Evolutionary conservation across 768 basidiomycete species (phyloP), one percentile per base, ranked within the genome.

Genomic region (Suillus subluteus): DNA sequence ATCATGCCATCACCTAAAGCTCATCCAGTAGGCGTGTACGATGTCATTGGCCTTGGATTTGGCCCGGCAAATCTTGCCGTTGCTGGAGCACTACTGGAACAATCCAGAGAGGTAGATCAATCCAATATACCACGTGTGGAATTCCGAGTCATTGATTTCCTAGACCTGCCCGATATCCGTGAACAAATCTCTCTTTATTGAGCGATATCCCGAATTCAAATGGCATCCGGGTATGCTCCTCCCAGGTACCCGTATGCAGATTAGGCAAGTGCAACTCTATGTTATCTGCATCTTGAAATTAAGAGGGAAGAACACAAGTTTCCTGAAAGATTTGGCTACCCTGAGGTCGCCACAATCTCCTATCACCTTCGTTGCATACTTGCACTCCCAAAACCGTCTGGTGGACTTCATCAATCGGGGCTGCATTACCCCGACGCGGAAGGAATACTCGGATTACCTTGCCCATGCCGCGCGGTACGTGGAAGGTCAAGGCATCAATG

Each of bases 221-320:
- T 87, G 86, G 86, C 86, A 87, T 71, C 84, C 84, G 30, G 84
- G 83, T 15, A 86, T 86, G 84, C 79, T 86, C 56, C 74, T 86
- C 8, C 83, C 84, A 44, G 83, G 81, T 35, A 80, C 82, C 37
- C 78, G 77, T 41, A 86, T 86, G 86, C 86, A 86, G 71, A 86
- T 87, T 52, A 85, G 82, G 84, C 80, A 65, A 41, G 69, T 66
- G 12, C 35, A 38, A 35, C 55, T 63, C 21, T 26, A 32, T 23
- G 30, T 55, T 46, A 30, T 35, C 23, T n/a, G 23, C 6, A 58
- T 16, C 35, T 63, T 59, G 38, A 21, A 64, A 58, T 69, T 67
- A 58, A 74, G 40, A 48, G 12, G 40, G 26, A 46, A 32, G 44
- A 16, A 61, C 40, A 23, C 35, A 44, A 85, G 84, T 72, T 85